Evolutionary conservation across 352 stramenopile genomes (phyloP), one percentile per base, ranked within the genome.

Genomic region (Phytopythium sindhum): DNA sequence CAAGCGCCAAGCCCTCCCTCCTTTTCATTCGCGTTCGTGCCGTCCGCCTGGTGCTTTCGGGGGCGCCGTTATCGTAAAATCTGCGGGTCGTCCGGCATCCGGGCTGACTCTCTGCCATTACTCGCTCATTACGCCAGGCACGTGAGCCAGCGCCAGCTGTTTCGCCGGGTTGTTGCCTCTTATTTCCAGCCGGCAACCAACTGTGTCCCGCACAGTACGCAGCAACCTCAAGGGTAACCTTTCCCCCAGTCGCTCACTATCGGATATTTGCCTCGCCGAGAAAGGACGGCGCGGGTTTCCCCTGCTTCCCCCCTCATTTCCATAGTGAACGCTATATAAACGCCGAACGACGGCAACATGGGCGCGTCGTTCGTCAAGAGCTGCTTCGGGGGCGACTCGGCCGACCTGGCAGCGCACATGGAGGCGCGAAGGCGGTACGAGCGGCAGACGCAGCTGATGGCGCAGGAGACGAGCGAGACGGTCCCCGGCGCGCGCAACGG

Each of bases 311-410:
- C 7, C 48, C 14, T 26, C 14, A 6, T 35, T 19, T 33, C 5
- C 26, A 33, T 37, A 55, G 26, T 55, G 12, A 39, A 17, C 48
- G 48, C 24, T 37, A 39, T 55, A 55, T n/a, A n/a, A 12, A 24
- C 9, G 5, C 21, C 21, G 11, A 21, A n/a, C 19, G 37, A 6
- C 14, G 35, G 39, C 35, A 56, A 19, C 47, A 80, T 80, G 72
- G 72, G 72, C 24, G 72, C 72, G 55, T 71, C 72, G 33, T 72
- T 80, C 35, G 71, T 80, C 50, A 80, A 80, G 66, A 77, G 60
- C 66, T 80, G 72, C 62, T 70, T 80, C 45, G 66, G 21, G 12
- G 69, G 64, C 26, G 61, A 77, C 39, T 50, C 58, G 29, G 58
- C 37, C 58, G 58, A 64, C 14, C 33, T 55, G 21, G 58, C 45